Conservation (phyloP, 805 yeast genomes). For the Sporopachydermia quercuum region DNA sequence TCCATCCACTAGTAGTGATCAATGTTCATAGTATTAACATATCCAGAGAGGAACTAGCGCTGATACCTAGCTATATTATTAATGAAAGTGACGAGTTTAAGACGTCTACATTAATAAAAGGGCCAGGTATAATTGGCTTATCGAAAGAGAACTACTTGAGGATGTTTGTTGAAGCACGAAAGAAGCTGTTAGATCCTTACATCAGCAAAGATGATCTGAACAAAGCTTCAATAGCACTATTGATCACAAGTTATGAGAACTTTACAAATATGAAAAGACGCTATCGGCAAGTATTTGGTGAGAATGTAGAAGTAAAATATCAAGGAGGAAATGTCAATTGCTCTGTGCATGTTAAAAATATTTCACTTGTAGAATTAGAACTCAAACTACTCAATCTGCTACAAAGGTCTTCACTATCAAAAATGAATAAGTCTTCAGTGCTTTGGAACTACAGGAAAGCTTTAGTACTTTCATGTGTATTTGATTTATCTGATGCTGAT, state of each 20-base stretch:
- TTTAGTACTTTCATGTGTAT: conserved; percentile 15
- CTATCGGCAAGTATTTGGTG: not conserved
- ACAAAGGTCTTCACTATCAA: conserved; percentile 8
- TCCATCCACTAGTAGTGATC: no score
- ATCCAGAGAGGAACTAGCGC: not conserved
- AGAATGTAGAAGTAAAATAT: not conserved
- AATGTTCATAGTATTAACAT: no score
- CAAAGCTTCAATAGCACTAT: not conserved
- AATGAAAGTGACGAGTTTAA: not conserved
- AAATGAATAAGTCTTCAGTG: conserved; percentile 8
- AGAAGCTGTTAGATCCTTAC: not conserved
- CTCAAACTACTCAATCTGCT: not conserved
- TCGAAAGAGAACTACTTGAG: not conserved
- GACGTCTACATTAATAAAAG: not conserved
- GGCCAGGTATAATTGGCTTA: not conserved
- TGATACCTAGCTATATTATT: not conserved
- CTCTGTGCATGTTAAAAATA: not conserved
- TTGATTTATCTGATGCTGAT: no score
- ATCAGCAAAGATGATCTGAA: not conserved
- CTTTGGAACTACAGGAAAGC: conserved; percentile 3
- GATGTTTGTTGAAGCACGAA: not conserved
- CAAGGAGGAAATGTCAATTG: not conserved
- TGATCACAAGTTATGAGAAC: not conserved
- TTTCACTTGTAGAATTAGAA: not conserved
- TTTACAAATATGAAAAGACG: not conserved